These are phyloP conservation scores for Phytophthora megakarya DNA, from an alignment of 352 stramenopile species.

Conservation along the genomic window DNA sequence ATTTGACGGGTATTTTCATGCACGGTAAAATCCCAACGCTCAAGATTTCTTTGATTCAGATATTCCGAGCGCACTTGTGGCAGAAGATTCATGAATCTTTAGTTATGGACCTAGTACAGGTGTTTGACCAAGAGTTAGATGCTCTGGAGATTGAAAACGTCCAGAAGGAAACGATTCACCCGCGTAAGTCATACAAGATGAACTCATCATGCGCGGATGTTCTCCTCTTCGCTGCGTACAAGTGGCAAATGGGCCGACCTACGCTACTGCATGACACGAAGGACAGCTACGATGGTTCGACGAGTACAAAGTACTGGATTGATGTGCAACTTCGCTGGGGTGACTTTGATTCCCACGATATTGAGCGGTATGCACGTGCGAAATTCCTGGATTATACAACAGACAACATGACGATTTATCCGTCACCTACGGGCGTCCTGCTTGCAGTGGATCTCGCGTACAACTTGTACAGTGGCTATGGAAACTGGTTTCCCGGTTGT, in stretches of 20 bases:
- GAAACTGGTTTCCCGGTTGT: conserved; percentile 99
- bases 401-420: conserved; percentile 99
- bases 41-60: conserved; percentile 98
- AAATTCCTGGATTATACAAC: conserved; percentile 99
- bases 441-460: conserved; percentile 98
- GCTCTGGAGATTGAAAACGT: conserved; percentile 99
- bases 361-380: conserved; percentile 98
- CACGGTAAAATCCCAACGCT: conserved; percentile 99
- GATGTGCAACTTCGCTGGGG: conserved; percentile 99
- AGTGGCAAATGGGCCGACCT: conserved; percentile 94
- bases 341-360: conserved; percentile 99
- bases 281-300: conserved; percentile 97
- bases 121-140: conserved; percentile 99
- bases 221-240: conserved; percentile 98
- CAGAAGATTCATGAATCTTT: conserved; percentile 99
- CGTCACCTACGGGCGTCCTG: conserved; percentile 98
- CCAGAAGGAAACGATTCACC: conserved; percentile 99
- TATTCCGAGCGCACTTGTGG: conserved; percentile 99
- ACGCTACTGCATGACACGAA: conserved; percentile 93
- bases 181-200: conserved; percentile 99
- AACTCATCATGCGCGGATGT: conserved; percentile 99
- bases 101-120: conserved; percentile 96
- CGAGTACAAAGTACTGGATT: conserved; percentile 99
- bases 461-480: conserved; percentile 99
- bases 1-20: conserved; percentile 99